phyloP scores from a whole-genome alignment of 148 eudicot species.

The Chenopodium quinoa region DNA sequence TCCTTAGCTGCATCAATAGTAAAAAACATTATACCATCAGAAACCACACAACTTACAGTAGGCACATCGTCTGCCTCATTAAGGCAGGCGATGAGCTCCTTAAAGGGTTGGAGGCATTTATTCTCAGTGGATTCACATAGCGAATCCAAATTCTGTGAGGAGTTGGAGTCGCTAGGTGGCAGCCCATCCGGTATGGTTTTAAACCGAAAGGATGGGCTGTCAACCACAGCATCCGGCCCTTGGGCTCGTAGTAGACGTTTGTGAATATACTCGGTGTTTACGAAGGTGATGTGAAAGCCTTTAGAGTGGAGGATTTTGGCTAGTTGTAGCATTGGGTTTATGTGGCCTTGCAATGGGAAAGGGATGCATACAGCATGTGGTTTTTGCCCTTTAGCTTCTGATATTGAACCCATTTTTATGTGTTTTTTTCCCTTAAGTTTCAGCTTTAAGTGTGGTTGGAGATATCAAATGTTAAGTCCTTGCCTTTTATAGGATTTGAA shows the following conservation, averaged over 20 bases:
- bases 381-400: neutral
- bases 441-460: too few relatives aligned
- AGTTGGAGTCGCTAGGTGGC: conserved; percentile 26
- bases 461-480: too few relatives aligned
- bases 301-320: conserved; percentile 39
- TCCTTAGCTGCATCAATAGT: conserved; percentile 31
- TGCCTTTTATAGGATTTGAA: too few relatives aligned
- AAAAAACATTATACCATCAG: conserved; percentile 36
- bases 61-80: conserved; percentile 17
- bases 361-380: conserved; percentile 26
- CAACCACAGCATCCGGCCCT: conserved; percentile 32
- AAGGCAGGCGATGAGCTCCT: conserved; percentile 24
- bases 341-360: conserved; percentile 37
- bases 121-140: conserved; percentile 17
- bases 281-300: conserved; percentile 39
- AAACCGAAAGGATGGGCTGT: conserved; percentile 35
- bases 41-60: conserved; percentile 34
- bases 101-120: conserved; percentile 24
- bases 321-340: conserved; percentile 37
- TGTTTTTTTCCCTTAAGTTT: too few relatives aligned
- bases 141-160: conserved; percentile 31
- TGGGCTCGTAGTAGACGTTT: conserved; percentile 32
- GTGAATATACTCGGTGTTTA: conserved; percentile 33
- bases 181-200: conserved; percentile 42
- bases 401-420: neutral